Percentiles rank a stretch among this genome's conserved stretches.
phyloP scores from a whole-genome alignment of 345 rosid species.

The Syzygium jambos region DNA sequence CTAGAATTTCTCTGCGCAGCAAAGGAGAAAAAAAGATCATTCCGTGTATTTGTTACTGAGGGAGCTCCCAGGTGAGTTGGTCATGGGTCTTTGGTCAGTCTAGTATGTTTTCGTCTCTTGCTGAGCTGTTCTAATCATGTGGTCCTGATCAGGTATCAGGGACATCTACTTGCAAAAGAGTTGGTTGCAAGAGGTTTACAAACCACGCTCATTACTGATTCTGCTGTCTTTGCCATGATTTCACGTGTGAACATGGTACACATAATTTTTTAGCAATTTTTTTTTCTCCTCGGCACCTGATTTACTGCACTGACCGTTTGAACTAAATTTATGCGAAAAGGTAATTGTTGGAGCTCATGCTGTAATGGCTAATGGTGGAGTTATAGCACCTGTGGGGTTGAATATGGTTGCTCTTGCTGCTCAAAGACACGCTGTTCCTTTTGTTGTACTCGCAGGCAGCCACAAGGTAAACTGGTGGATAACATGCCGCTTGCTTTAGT shows the following conservation, averaged over 20 bases:
- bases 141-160: conserved; percentile 62
- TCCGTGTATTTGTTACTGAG: conserved; percentile 92
- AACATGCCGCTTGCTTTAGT: background rate
- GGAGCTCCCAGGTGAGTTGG: conserved; percentile 91
- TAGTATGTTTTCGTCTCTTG: background rate
- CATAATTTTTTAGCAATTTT: background rate
- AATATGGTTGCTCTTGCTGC: conserved; percentile 99
- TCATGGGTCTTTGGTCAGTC: background rate
- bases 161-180: conserved; percentile 88
- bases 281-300: background rate
- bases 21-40: conserved; percentile 93
- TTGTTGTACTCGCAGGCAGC: conserved; percentile 94
- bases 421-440: conserved; percentile 94
- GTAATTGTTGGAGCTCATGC: conserved; percentile 99
- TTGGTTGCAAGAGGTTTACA: conserved; percentile 88
- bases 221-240: conserved; percentile 98
- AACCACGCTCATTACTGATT: conserved; percentile 89
- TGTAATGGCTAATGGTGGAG: conserved; percentile 98
- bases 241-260: conserved; percentile 93
- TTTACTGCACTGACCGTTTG: conserved; percentile 2
- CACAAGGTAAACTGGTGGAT: conserved; percentile 63
- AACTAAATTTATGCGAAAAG: conserved; percentile 24
- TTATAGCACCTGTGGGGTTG: conserved; percentile 94
- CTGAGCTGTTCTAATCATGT: background rate
- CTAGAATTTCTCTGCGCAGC: conserved; percentile 95